Percentiles rank a stretch among this genome's conserved stretches.
phyloP scores from a whole-genome alignment of 2,329 filamentous ascomycete genomes.

The Trichoderma sp. region DNA sequence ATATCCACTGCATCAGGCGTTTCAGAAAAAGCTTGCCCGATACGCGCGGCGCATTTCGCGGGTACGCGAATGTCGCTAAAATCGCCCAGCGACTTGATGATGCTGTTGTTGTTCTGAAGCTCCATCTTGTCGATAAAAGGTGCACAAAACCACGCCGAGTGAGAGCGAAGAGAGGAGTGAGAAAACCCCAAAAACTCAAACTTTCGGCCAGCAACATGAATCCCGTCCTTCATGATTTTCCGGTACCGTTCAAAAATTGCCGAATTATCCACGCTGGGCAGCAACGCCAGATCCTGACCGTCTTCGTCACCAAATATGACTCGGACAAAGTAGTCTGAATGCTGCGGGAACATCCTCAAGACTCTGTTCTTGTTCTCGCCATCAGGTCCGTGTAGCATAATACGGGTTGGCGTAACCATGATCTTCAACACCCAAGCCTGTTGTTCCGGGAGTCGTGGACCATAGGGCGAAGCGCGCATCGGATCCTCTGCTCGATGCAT shows the following conservation, averaged over 20 bases:
- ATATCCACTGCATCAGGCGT: slow-evolving; percentile 65
- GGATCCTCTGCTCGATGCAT: slow-evolving; percentile 34
- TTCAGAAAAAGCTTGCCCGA: slow-evolving; percentile 72
- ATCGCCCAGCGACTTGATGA: slow-evolving; percentile 52
- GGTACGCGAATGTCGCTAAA: slow-evolving; percentile 54
- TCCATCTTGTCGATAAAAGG: slow-evolving; percentile 42
- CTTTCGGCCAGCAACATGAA: slow-evolving; percentile 62
- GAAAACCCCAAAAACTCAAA: slow-evolving; percentile 77
- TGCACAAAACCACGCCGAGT: slow-evolving; percentile 66
- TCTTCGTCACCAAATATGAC: slow-evolving; percentile 76
- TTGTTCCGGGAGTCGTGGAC: slow-evolving; percentile 36
- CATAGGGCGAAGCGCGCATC: slow-evolving; percentile 31
- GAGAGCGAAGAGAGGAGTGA: slow-evolving; percentile 72
- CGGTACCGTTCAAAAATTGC: slow-evolving; percentile 62
- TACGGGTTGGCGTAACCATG: slow-evolving; percentile 60
- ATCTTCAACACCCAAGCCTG: slow-evolving; percentile 56
- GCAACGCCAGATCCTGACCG: slow-evolving; percentile 62
- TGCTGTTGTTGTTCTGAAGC: slow-evolving; percentile 41
- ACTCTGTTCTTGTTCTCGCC: slow-evolving; percentile 70
- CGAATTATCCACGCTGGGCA: slow-evolving; percentile 48
- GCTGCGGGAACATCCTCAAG: slow-evolving; percentile 62
- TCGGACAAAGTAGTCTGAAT: slow-evolving; percentile 66
- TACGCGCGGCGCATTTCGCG: slow-evolving; percentile 59
- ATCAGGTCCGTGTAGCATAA: slow-evolving; percentile 61
- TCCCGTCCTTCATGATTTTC: slow-evolving; percentile 56